These are phyloP conservation scores for Solanum verrucosum DNA, from an alignment of 257 asterid species.

Conservation along the genomic window DNA sequence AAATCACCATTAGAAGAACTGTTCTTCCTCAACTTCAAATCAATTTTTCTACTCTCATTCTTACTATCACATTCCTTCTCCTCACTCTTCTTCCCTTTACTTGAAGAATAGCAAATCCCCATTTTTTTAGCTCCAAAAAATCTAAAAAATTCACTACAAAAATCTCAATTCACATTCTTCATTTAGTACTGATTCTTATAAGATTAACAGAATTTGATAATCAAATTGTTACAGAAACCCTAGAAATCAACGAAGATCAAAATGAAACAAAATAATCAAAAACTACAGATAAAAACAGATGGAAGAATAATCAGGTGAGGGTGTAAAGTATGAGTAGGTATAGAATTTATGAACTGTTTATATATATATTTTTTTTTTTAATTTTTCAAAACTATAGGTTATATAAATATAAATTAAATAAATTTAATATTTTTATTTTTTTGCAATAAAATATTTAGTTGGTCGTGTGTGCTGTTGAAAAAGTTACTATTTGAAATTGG, in stretches of 20 bases:
- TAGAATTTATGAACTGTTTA: background rate
- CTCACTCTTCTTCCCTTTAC: slow-evolving; percentile 23
- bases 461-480: background rate
- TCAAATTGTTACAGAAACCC: background rate
- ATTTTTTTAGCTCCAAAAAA: slow-evolving; percentile 12
- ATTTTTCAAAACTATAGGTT: background rate
- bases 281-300: background rate
- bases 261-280: background rate
- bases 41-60: slow-evolving; percentile 15
- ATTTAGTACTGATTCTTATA: background rate
- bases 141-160: background rate
- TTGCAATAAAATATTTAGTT: background rate
- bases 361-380: no score
- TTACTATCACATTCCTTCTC: slow-evolving; percentile 18
- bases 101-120: slow-evolving; percentile 92
- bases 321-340: background rate
- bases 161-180: background rate
- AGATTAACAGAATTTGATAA: background rate
- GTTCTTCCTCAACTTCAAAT: slow-evolving; percentile 42
- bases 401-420: background rate
- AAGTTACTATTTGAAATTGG: background rate
- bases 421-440: background rate
- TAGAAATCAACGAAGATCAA: background rate
- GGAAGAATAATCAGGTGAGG: background rate
- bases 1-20: slow-evolving; percentile 51